Evolutionary conservation across 2,329 filamentous ascomycete species (phyloP), one percentile per base, ranked within the genome.

Genomic region (Myriosclerotinia curreyana): DNA sequence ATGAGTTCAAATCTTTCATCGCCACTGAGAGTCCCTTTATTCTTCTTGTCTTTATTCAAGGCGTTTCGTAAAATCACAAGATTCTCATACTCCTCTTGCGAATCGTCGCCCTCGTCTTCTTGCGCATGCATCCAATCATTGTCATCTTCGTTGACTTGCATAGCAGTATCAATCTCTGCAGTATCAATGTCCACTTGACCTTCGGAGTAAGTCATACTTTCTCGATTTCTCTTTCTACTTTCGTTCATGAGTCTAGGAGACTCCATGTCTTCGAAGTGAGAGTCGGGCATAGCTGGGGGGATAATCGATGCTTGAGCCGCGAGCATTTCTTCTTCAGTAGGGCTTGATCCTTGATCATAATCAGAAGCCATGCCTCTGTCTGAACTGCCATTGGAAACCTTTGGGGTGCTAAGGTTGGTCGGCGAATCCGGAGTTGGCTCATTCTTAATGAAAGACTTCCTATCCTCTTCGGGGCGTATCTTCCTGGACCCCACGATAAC

Each of bases 131-230:
- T 62, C 60, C 60, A 62, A 36, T 28, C 4, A 55, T 49, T 4
- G 9, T 62, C 60, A 46, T 56, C 51, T 48, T 63, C 61, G n/a
- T 54, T 34, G n/a, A 42, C 59, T 34, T 61, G 36, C 49, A 61
- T 61, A 53, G 59, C 67, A 31, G 52, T 38, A 9, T 69, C 62
- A 31, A 66, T 52, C 25, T 44, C 42, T 44, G 61, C 67, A 28
- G 51, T 48, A 11, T 69, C 63, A 28, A 66, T 53, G 25, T 68
- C 8, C 6, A 9, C 36, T 12, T 59, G 38, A 17, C 63, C 56
- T 20, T 66, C 56, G 11, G n/a, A n/a, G 14, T 17, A 25, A 15
- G 22, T 1, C 15, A 34, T 12, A 31, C 34, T 63, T 22, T 63
- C 53, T 34, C 52, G 44, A 15, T 34, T 52, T 59, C 31, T 49